Base-by-base conservation (phyloP, 352 stramenopile genomes). In the Globisporangium solare region DNA sequence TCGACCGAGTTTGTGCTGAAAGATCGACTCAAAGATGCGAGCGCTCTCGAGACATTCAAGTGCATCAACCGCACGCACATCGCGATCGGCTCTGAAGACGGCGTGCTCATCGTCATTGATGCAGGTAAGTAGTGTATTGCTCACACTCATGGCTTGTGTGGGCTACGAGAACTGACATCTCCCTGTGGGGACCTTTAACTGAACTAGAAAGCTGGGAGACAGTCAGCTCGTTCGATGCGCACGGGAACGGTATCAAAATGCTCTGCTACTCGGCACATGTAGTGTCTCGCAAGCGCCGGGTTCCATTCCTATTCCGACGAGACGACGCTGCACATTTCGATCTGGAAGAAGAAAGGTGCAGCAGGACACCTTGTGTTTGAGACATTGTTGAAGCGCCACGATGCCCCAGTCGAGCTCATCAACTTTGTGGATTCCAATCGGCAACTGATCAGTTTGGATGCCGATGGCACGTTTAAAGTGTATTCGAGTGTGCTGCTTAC, bases 241-340 rank as follows among this genome's bases (percentile, higher is more conserved):
- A 88, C 32, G 70, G 65, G 0, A 74, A 79, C 43, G 81, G 81
- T 18, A 76, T 92, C 37, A 75, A 81, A 40, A 58, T 70, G 27
- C 58, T 92, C 1, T 57, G 61, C 2, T 76, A 75, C 49, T 89
- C 81, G 42, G 57, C 22, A 6, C 67, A 80, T 15, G 67, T 68
- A 40, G 73, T 82, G 41, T 74, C 71, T 92, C 10, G 79, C 81
- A 6, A 89, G 74, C 53, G 71, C 77, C 24, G 76, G 81, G 0
- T 75, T 72, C 24, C 63, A 84, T 45, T 83, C 79, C 21, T 89
- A 86, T 54, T 68, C 77, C 6, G 81, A 92, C 50, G 79, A 92
- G 31, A 80, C 76, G 4, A 83, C 76, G 39, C 55, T 77, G 45
- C 68, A 89, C 47, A 73, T 92, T 21, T 60, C 75, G 24, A 73